Evolutionary conservation across 2,329 filamentous ascomycete genomes (phyloP).

Genomic region (Bipolaris sorokiniana): DNA sequence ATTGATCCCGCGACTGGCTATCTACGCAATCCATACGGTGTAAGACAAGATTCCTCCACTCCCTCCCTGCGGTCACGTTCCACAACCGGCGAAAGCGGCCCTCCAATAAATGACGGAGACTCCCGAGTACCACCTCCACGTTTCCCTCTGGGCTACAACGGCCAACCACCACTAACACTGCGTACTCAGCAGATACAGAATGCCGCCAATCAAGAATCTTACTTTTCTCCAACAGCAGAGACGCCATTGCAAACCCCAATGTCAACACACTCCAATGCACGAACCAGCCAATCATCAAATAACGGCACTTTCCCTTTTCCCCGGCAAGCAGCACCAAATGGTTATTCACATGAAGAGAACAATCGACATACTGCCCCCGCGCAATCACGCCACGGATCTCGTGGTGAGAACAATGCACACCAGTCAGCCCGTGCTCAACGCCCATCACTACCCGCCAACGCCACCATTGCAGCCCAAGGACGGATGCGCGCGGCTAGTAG

Average conservation of each 20-base stretch:
- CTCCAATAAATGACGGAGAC: conserved; percentile 54
- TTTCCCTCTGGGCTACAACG: conserved; percentile 68
- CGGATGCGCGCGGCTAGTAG: conserved; percentile 91
- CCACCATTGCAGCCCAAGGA: conserved; percentile 55
- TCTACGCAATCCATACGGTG: conserved; percentile 56
- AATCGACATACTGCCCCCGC: conserved; percentile 89
- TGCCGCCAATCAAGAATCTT: conserved; percentile 78
- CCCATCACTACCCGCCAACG: conserved; percentile 77
- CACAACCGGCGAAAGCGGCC: conserved; percentile 72
- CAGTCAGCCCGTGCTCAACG: conserved; percentile 70
- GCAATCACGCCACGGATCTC: conserved; percentile 76
- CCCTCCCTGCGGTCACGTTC: conserved; percentile 78
- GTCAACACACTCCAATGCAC: conserved; percentile 60
- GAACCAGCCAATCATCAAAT: conserved; percentile 74
- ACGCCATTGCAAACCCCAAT: conserved; percentile 81
- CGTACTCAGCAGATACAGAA: conserved; percentile 69
- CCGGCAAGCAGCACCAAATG: conserved; percentile 71
- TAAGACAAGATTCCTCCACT: conserved; percentile 73
- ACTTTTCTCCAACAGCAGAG: conserved; percentile 88
- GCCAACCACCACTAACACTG: conserved; percentile 67
- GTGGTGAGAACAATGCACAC: conserved; percentile 74
- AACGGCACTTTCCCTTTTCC: conserved; percentile 78
- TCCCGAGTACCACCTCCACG: conserved; percentile 68
- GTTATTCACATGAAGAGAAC: conserved; percentile 75
- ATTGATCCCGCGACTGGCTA: conserved; percentile 47